Conservation (phyloP, 2,329 filamentous ascomycete species). For the Emmonsia crescens region DNA sequence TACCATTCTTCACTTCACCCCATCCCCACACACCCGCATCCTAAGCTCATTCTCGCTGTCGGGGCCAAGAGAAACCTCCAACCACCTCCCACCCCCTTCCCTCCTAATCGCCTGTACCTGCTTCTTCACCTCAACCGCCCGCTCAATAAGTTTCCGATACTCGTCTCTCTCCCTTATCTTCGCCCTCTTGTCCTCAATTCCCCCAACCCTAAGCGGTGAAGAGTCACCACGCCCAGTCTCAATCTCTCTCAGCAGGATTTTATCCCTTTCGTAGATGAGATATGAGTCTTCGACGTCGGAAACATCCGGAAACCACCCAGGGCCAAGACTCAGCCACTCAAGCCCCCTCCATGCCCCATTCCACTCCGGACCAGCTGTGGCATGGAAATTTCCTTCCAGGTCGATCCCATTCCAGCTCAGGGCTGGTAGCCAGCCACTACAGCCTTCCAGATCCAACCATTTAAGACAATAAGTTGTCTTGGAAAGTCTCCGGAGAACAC, state of each 20-base stretch:
- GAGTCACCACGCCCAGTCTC: neutral
- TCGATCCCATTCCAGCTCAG: slow-evolving; percentile 34
- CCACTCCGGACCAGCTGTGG: slow-evolving; percentile 32
- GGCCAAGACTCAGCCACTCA: slow-evolving; percentile 31
- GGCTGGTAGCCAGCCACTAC: slow-evolving; percentile 44
- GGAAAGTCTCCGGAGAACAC: slow-evolving; percentile 46
- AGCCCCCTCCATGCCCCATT: slow-evolving; percentile 37
- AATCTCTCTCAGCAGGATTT: neutral
- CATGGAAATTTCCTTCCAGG: slow-evolving; percentile 17
- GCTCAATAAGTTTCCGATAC: slow-evolving; percentile 19
- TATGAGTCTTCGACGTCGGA: neutral
- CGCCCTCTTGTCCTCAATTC: neutral
- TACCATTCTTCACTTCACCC: neutral
- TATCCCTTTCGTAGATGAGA: slow-evolving; percentile 2
- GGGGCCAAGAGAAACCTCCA: slow-evolving; percentile 25
- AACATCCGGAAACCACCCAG: slow-evolving; percentile 29
- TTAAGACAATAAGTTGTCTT: slow-evolving; percentile 46
- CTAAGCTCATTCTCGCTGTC: slow-evolving; percentile 14
- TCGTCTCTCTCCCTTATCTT: slow-evolving; percentile 21
- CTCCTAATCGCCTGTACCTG: slow-evolving; percentile 23
- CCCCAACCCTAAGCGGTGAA: neutral
- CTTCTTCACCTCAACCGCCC: slow-evolving; percentile 22
- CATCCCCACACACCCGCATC: slow-evolving; percentile 6
- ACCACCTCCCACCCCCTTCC: slow-evolving; percentile 29
- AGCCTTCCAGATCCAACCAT: slow-evolving; percentile 54